Conservation (phyloP, 2,329 filamentous ascomycete genomes). For the Phaeosphaeriaceae sp. region DNA sequence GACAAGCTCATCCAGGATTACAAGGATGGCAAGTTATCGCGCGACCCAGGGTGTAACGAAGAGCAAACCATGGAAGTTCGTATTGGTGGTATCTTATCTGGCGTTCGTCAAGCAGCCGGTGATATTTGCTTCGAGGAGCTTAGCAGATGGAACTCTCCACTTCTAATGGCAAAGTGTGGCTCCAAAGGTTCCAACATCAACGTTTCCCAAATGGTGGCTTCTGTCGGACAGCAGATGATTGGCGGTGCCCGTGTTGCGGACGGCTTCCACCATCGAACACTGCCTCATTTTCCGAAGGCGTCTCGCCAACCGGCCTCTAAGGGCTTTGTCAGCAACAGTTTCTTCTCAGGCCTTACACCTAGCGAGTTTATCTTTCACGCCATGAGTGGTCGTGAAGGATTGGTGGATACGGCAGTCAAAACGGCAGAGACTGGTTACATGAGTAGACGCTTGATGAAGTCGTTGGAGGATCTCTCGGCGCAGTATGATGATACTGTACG, state of each 20-base stretch:
- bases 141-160: constrained; percentile 87
- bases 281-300: constrained; percentile 96
- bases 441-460: constrained; percentile 98
- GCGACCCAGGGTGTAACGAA: constrained; percentile 87
- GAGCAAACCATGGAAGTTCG: constrained; percentile 60
- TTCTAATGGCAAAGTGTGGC: constrained; percentile 96
- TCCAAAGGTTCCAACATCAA: constrained; percentile 98
- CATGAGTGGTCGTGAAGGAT: constrained; percentile 96
- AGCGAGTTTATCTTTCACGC: constrained; percentile 98
- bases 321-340: constrained; percentile 96
- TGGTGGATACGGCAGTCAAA: constrained; percentile 98
- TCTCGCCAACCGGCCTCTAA: constrained; percentile 91
- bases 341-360: constrained; percentile 88
- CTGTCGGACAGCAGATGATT: constrained; percentile 98
- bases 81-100: constrained; percentile 89
- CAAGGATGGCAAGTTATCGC: constrained; percentile 80
- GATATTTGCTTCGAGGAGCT: constrained; percentile 88
- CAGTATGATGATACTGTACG: constrained; percentile 95
- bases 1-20: constrained; percentile 83
- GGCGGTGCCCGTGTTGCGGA: constrained; percentile 89
- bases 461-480: constrained; percentile 89
- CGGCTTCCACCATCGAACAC: constrained; percentile 92
- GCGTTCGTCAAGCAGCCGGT: constrained; percentile 89
- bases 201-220: constrained; percentile 97
- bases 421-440: constrained; percentile 99